Conservation (phyloP, 2,329 filamentous ascomycete genomes). For the Colletotrichum tropicale region DNA sequence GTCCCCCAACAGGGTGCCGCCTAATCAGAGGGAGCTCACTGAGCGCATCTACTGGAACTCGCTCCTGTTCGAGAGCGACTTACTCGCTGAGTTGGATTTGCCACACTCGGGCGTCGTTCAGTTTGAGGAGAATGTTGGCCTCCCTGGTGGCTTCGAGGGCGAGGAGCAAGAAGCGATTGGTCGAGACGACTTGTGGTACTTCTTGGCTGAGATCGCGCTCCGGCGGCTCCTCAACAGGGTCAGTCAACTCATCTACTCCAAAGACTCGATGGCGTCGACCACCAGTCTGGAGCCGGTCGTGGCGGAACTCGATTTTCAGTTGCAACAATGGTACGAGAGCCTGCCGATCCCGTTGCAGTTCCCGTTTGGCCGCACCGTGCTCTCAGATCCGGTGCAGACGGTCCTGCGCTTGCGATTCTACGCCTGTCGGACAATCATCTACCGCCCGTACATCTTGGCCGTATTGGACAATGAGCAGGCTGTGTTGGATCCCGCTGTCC, state of each 20-base stretch:
- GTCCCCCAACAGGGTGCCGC: conserved; percentile 72
- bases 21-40: conserved; percentile 73
- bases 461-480: conserved; percentile 80
- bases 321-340: conserved; percentile 85
- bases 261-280: conserved; percentile 73
- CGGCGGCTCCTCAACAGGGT: conserved; percentile 78
- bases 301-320: conserved; percentile 79
- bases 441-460: conserved; percentile 80
- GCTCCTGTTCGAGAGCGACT: conserved; percentile 79
- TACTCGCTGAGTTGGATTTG: conserved; percentile 79
- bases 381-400: conserved; percentile 78
- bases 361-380: conserved; percentile 69
- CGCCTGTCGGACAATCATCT: conserved; percentile 86
- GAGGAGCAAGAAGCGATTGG: conserved; percentile 68
- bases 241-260: conserved; percentile 80
- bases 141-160: conserved; percentile 80
- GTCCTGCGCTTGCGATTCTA: conserved; percentile 82
- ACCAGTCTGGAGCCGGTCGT: conserved; percentile 79
- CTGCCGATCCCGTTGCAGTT: conserved; percentile 79
- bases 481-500: conserved; percentile 72
- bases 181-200: conserved; percentile 84
- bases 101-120: conserved; percentile 84
- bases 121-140: conserved; percentile 79
- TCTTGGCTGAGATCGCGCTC: conserved; percentile 81
- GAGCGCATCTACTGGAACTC: conserved; percentile 87